phyloP scores from a whole-genome alignment of 768 basidiomycete species.

The Gloeopeniophorella convolvens region DNA sequence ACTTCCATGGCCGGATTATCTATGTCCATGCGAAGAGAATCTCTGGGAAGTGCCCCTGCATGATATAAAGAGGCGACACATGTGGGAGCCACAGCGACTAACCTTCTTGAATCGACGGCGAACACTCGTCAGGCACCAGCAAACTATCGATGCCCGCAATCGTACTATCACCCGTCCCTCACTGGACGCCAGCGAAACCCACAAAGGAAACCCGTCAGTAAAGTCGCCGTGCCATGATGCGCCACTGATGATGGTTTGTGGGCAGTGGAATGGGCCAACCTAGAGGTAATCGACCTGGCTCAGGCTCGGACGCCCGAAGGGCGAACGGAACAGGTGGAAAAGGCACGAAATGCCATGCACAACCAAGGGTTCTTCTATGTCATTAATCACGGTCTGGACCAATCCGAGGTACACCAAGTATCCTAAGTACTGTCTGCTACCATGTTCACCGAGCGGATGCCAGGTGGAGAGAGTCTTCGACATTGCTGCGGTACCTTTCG shows the following conservation, averaged over 20 bases:
- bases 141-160: conserved; percentile 10
- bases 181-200: conserved; percentile 17
- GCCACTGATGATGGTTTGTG: background rate
- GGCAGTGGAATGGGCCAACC: conserved; percentile 35
- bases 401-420: too few relatives aligned
- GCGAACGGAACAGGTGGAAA: conserved; percentile 26
- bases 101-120: background rate
- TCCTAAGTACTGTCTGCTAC: too few relatives aligned
- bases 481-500: conserved; percentile 41
- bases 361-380: conserved; percentile 41
- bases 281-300: conserved; percentile 30
- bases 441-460: too few relatives aligned
- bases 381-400: conserved; percentile 42
- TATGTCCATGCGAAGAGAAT: too few relatives aligned
- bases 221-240: background rate
- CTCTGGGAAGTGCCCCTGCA: too few relatives aligned
- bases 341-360: conserved; percentile 30
- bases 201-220: background rate
- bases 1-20: too few relatives aligned
- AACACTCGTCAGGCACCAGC: background rate
- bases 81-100: too few relatives aligned
- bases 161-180: conserved; percentile 17
- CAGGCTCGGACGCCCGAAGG: conserved; percentile 29
- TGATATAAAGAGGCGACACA: too few relatives aligned
- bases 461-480: conserved; percentile 42